Percentiles rank a stretch among this genome's conserved stretches.
These are phyloP conservation scores for Neonectria ditissima DNA, from an alignment of 2,329 filamentous ascomycete species.

Conservation along the genomic window DNA sequence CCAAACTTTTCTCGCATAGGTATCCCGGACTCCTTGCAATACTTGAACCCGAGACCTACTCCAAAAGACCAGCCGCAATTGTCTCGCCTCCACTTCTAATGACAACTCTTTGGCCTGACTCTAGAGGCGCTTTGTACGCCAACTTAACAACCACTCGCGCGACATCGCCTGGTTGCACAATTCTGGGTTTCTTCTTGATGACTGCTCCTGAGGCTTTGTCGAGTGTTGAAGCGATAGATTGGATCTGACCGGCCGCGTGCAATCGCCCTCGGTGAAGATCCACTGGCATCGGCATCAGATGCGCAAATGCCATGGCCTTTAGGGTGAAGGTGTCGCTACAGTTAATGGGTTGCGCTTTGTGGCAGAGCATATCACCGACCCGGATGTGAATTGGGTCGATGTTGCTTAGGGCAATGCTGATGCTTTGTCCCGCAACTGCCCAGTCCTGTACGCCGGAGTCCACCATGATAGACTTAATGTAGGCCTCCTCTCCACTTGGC, in stretches of 20 bases:
- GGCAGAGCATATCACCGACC: constrained; percentile 88
- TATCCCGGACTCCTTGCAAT: neutral
- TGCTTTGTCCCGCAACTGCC: constrained; percentile 93
- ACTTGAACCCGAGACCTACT: constrained; percentile 57
- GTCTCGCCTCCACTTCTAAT: constrained; percentile 84
- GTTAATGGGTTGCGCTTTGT: constrained; percentile 72
- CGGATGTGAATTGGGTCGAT: constrained; percentile 87
- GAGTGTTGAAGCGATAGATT: constrained; percentile 76
- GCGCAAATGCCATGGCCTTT: constrained; percentile 90
- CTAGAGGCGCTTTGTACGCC: constrained; percentile 79
- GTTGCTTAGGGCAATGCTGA: constrained; percentile 83
- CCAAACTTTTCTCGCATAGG: neutral
- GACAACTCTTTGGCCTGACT: constrained; percentile 83
- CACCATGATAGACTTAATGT: constrained; percentile 84
- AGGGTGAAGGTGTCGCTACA: constrained; percentile 81
- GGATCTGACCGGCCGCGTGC: constrained; percentile 81
- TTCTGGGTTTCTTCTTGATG: constrained; percentile 84
- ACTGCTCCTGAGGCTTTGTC: constrained; percentile 83
- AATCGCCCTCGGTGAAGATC: constrained; percentile 90
- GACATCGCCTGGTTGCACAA: constrained; percentile 83
- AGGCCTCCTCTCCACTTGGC: constrained; percentile 83
- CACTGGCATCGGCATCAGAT: constrained; percentile 87
- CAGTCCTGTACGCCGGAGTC: constrained; percentile 81
- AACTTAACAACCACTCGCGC: constrained; percentile 83
- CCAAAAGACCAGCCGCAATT: constrained; percentile 87